Base-by-base conservation (phyloP, 2,329 filamentous ascomycete species). In the Aspergillus floridensis region DNA sequence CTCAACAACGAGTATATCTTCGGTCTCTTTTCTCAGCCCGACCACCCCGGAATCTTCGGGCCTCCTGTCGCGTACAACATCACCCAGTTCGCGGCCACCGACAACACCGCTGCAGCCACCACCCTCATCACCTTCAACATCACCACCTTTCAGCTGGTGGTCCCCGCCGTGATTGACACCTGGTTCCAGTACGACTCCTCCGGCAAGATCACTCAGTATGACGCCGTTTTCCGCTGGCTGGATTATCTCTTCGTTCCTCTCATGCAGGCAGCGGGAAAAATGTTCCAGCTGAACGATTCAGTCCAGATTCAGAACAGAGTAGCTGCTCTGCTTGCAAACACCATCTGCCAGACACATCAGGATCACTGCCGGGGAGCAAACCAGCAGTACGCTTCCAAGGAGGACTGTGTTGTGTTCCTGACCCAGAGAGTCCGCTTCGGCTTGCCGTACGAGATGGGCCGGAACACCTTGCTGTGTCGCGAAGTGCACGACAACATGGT, bases 401-500 rank as follows among this genome's bases (percentile, higher is more conserved):
- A 56, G 0, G 54, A 59, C 7, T 72, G 69, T 6, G 59, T 65
- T 22, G 38, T 64, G 4, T 68, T 59, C 46, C 49, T 71, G 54
- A 68, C 65, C 0, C 44, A 62, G 21, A 49, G 62, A 14, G 53
- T 63, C 1, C 64, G 68, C 2, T 71, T 72, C 29, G 70, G 69
- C 2, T 61, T 66, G 51, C 58, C 60, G 1, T 65, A 65, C 31
- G 69, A 71, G 53, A 56, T 72, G 12, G 68, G 70, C 1, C 50
- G 63, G 6, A 62, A 72, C 48, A 71, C 69, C 1, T 46, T 72
- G 48, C 63, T 72, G 7, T 71, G 67, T 49, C 66, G 69, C 1
- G 65, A 70, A 53, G 66, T 71, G 22, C 67, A 72, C 52, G 66
- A 70, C 56, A 68, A 68, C 55, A 71, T 71, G 68, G 67, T 71